Evolutionary conservation across 345 rosid genomes (phyloP).

Genomic region (Viola odorata): DNA sequence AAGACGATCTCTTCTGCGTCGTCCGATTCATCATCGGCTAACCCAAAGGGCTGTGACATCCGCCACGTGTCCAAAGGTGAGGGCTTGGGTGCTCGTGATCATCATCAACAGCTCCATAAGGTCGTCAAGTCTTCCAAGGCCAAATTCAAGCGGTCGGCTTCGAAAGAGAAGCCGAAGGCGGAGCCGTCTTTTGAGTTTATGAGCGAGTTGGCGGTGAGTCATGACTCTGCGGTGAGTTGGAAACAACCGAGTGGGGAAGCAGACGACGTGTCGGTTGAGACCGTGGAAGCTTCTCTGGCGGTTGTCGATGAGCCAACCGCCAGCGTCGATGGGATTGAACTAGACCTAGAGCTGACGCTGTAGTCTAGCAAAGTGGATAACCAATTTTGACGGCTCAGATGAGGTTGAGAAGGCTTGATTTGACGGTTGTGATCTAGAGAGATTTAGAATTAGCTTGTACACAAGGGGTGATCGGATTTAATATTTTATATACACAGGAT

Average conservation of each 20-base stretch:
- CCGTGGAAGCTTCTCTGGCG: constrained; percentile 28
- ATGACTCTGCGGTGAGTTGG: constrained; percentile 13
- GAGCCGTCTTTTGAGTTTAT: neutral
- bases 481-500: no score
- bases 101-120: constrained; percentile 10
- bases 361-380: neutral
- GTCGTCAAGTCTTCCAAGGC: constrained; percentile 15
- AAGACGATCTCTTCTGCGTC: constrained; percentile 8
- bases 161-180: constrained; percentile 6
- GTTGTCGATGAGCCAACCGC: constrained; percentile 10
- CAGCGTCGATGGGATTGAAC: constrained; percentile 12
- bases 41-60: constrained; percentile 16
- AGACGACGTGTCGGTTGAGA: constrained; percentile 29
- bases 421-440: neutral
- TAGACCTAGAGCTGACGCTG: constrained; percentile 28
- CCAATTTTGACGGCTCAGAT: no score
- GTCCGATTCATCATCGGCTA: neutral
- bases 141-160: constrained; percentile 24
- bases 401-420: no score
- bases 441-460: neutral
- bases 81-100: constrained; percentile 4
- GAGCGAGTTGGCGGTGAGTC: constrained; percentile 4
- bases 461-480: no score
- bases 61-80: constrained; percentile 34
- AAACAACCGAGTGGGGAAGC: constrained; percentile 14